These are phyloP conservation scores for Lodderomyces pseudojiufengensis DNA, from an alignment of 1,139 yeast species.

Conservation along the genomic window DNA sequence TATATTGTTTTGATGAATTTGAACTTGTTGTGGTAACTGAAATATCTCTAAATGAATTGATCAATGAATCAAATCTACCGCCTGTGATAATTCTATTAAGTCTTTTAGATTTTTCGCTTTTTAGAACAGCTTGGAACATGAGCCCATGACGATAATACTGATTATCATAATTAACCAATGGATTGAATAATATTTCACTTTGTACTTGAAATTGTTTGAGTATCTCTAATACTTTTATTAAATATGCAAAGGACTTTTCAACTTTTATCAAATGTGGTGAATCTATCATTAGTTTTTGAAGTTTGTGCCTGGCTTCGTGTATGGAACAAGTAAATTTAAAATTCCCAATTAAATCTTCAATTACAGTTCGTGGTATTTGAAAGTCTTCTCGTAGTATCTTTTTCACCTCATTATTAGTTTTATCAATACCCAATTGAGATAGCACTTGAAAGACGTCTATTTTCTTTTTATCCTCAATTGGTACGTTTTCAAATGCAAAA, in stretches of 20 bases:
- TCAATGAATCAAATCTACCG: slow-evolving; percentile 79
- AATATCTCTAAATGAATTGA: slow-evolving; percentile 51
- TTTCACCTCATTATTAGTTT: slow-evolving; percentile 62
- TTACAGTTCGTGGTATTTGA: slow-evolving; percentile 73
- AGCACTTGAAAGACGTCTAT: slow-evolving; percentile 65
- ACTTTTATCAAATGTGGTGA: slow-evolving; percentile 61
- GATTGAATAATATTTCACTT: slow-evolving; percentile 46
- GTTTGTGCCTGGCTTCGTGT: slow-evolving; percentile 56
- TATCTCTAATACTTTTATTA: slow-evolving; percentile 53
- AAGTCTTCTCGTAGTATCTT: slow-evolving; percentile 64
- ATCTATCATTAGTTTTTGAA: slow-evolving; percentile 70
- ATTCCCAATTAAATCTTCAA: slow-evolving; percentile 69
- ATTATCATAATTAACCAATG: slow-evolving; percentile 78
- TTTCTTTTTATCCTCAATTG: slow-evolving; percentile 58
- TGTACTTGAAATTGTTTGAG: slow-evolving; percentile 52
- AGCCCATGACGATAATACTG: slow-evolving; percentile 74
- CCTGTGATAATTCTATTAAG: slow-evolving; percentile 73
- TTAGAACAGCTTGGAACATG: slow-evolving; percentile 83
- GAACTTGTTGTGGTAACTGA: slow-evolving; percentile 22
- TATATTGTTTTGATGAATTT: slow-evolving; percentile 37
- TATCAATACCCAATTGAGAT: slow-evolving; percentile 73
- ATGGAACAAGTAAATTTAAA: slow-evolving; percentile 75
- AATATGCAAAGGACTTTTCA: slow-evolving; percentile 58
- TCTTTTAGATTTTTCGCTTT: slow-evolving; percentile 41
- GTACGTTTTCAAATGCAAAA: slow-evolving; percentile 74